A percentile compares a stretch with the other conserved stretches of the same genome.
Evolutionary conservation across 208 protist genomes (phyloP).

Genomic region (Angomonas ambiguus): DNA sequence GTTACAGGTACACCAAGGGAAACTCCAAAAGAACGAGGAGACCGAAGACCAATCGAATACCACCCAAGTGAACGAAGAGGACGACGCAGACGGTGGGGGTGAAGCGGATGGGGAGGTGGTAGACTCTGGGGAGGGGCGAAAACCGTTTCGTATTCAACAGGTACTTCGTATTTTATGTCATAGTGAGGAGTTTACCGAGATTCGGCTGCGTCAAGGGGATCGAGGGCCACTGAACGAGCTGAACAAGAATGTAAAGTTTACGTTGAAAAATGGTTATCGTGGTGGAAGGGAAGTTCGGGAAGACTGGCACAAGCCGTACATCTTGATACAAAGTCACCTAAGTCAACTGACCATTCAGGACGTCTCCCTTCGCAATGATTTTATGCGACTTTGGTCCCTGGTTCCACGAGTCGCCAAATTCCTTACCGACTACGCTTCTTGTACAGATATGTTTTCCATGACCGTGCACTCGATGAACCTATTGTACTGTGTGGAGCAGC

Average conservation of each 20-base stretch:
- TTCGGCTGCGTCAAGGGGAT: constrained; percentile 80
- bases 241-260: constrained; percentile 66
- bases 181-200: constrained; percentile 62
- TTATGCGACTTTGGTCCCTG: constrained; percentile 50
- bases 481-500: constrained; percentile 63
- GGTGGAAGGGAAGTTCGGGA: constrained; percentile 77
- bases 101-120: neutral
- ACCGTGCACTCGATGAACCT: constrained; percentile 43
- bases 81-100: neutral
- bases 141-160: constrained; percentile 11
- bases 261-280: constrained; percentile 51
- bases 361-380: constrained; percentile 78
- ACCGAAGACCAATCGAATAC: neutral
- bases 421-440: constrained; percentile 54
- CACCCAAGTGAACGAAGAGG: neutral
- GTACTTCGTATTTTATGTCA: constrained; percentile 54
- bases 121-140: neutral
- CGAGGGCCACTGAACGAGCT: constrained; percentile 71
- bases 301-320: constrained; percentile 87
- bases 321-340: constrained; percentile 77
- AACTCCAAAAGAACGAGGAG: neutral
- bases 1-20: neutral
- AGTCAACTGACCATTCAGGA: constrained; percentile 47
- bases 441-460: constrained; percentile 37
- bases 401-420: constrained; percentile 67